Evolutionary conservation across 2,329 filamentous ascomycete genomes (phyloP).

Genomic region (Orbilia brochopaga): DNA sequence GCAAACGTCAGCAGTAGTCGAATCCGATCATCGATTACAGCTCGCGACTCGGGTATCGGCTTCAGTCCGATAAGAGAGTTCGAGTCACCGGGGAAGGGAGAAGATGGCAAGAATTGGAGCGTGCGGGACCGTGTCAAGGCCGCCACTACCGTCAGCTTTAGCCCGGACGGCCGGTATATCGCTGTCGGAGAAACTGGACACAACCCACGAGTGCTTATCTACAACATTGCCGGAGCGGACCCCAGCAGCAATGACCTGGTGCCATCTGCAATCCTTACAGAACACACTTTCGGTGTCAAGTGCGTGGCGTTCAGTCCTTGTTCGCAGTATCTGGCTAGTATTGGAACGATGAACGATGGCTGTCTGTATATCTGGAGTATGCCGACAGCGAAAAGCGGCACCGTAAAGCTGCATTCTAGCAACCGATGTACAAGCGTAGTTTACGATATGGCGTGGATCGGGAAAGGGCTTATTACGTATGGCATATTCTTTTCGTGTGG

Average conservation of each 20-base stretch:
- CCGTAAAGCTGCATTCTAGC: conserved; percentile 76
- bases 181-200: conserved; percentile 95
- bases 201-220: conserved; percentile 86
- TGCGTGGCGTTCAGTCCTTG: conserved; percentile 89
- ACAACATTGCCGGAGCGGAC: conserved; percentile 72
- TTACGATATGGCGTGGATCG: conserved; percentile 88
- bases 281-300: conserved; percentile 88
- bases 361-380: conserved; percentile 90
- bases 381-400: conserved; percentile 30
- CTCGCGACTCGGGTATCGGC: conserved; percentile 60
- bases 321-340: conserved; percentile 81
- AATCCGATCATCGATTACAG: conserved; percentile 63
- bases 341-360: conserved; percentile 88
- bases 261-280: conserved; percentile 82
- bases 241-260: conserved; percentile 73
- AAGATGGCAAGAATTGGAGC: conserved; percentile 76
- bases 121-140: conserved; percentile 93
- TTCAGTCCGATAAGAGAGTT: conserved; percentile 57
- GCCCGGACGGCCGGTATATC: conserved; percentile 81
- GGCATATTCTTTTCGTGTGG: conserved; percentile 52
- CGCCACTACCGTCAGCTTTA: conserved; percentile 87
- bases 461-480: conserved; percentile 76
- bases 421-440: conserved; percentile 92
- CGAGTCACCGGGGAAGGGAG: conserved; percentile 68
- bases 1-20: conserved; percentile 70